Base-by-base conservation (phyloP, 768 basidiomycete species). In the Auricularia cornea region DNA sequence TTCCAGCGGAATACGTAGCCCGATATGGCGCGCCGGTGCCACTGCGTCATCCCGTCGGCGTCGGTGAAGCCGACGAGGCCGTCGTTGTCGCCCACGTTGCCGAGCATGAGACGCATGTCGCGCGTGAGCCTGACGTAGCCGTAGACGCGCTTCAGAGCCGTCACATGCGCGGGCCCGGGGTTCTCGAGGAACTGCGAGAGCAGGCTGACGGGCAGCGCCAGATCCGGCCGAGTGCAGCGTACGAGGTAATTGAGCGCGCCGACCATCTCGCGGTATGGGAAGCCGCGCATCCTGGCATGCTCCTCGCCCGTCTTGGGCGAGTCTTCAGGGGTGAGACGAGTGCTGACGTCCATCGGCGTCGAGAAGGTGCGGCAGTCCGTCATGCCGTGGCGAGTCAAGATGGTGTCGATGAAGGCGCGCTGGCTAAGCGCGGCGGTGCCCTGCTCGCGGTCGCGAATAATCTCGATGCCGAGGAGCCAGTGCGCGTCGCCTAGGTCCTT, bases 1-100 rank as follows among this genome's bases (percentile, higher is more conserved):
- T 66, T 68, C 33, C 74, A 51, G 35, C 72, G 72, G 65, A 77
- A 78, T 11, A 70, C 67, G 64, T 76, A 79, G 60, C 14, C 75
- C 62, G 61, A 74, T 20, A 62, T 40, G 64, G 63, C 30, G 62
- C 32, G 60, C 64, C 61, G 4, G 66, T 68, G 11, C 60, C 68
- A 41, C n/a, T 51, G n/a, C n/a, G n/a, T 28, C n/a, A 28, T 28
- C 11, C 48, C 18, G 48, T 71, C 69, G n/a, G 70, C 69, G 64
- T 71, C 68, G 2, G 29, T 41, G 40, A 62, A 69, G 18, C 60
- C 64, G 18, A 20, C 18, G 18, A 51, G 18, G 10, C 26, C 26
- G 48, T n/a, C n/a, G 18, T 51, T 28, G 2, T 5, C 51, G 66
- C 54, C 40, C 6, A 6, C 18, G 48, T 28, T 18, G 18, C 48